Conservation (phyloP, 1,284 basidiomycete genomes). For the Volvariella volvacea region DNA sequence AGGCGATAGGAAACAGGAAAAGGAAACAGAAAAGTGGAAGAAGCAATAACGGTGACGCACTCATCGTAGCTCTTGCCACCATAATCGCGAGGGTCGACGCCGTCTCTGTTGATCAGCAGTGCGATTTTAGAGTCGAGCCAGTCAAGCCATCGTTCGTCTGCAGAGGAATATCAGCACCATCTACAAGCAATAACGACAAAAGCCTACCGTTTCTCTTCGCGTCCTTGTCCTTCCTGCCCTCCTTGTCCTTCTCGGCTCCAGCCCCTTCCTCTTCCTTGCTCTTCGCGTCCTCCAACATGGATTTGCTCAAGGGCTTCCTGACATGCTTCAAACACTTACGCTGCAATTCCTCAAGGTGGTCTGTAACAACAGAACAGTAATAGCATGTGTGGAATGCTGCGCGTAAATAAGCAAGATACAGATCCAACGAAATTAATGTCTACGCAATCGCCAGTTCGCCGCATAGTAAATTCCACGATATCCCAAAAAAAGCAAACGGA, state of each 20-base stretch:
- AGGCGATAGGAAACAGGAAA: too few species aligned
- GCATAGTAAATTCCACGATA: too few species aligned
- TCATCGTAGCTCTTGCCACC: conserved; percentile 86
- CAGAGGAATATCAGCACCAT: conserved; percentile 8
- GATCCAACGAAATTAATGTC: conserved; percentile 73
- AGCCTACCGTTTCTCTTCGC: conserved; percentile 64
- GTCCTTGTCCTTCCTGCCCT: conserved; percentile 43
- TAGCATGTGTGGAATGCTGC: conserved; percentile 88
- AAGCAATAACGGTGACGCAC: conserved; percentile 40
- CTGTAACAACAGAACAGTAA: conserved; percentile 88
- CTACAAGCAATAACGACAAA: conserved; percentile 7
- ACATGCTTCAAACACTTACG: conserved; percentile 90
- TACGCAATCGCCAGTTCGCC: too few species aligned
- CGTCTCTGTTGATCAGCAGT: conserved; percentile 66
- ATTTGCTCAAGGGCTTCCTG: conserved; percentile 63
- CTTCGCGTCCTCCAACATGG: conserved; percentile 48
- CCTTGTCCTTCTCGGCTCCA: conserved; percentile 31
- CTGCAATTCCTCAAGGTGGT: conserved; percentile 90
- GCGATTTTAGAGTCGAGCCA: conserved; percentile 81
- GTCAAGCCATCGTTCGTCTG: conserved; percentile 85
- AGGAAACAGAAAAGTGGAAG: conserved; percentile 5
- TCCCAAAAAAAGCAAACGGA: too few species aligned
- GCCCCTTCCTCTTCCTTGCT: conserved; percentile 29
- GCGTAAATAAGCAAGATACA: conserved; percentile 81
- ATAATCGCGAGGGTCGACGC: conserved; percentile 79